Evolutionary conservation across 2,329 filamentous ascomycete species (phyloP), one percentile per base, ranked within the genome.

Genomic region (Aspergillus sp.): DNA sequence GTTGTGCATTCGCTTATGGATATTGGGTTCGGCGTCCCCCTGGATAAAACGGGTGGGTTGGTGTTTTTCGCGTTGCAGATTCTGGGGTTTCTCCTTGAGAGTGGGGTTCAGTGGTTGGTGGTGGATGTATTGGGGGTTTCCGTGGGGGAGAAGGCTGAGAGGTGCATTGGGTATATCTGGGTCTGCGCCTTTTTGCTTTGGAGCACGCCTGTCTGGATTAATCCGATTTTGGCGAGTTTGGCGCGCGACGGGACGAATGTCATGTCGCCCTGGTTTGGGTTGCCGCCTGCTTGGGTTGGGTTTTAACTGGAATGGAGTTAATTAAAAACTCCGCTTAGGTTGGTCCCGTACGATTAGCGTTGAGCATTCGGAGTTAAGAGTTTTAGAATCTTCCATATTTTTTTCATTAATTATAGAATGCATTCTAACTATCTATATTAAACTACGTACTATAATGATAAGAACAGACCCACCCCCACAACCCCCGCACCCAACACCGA

Each of bases 51-150:
- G 2, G 64, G 63, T 0, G 59, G 53, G 13, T 9, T 65, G 15
- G 56, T 53, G 49, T 66, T 65, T 51, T 66, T 64, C 17, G 13
- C 9, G 6, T n/a, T 66, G 11, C 64, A 66, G 48, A 55, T 60
- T n/a, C 13, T 54, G 2, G 64, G 62, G 1, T 26, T 64, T 3
- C 5, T 51, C 0, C 1, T 56, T 5, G 64, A 66, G 43, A 30
- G 30, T 17, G 7, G 24, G 4, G 11, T 44, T 12, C 15, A 22
- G 45, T 34, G 15, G 17, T 12, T 26, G 2, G 41, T 26, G 2
- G 41, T 18, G 15, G 34, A 34, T 15, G 15, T 8, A 15, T 4
- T 22, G 2, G 47, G 24, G 1, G 6, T 53, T 3, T 18, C 15
- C 2, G 4, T n/a, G 7, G 32, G 30, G 4, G 13, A 9, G 5